Base-by-base conservation (phyloP, 495 filamentous ascomycete genomes). In the Tuber borchii region DNA sequence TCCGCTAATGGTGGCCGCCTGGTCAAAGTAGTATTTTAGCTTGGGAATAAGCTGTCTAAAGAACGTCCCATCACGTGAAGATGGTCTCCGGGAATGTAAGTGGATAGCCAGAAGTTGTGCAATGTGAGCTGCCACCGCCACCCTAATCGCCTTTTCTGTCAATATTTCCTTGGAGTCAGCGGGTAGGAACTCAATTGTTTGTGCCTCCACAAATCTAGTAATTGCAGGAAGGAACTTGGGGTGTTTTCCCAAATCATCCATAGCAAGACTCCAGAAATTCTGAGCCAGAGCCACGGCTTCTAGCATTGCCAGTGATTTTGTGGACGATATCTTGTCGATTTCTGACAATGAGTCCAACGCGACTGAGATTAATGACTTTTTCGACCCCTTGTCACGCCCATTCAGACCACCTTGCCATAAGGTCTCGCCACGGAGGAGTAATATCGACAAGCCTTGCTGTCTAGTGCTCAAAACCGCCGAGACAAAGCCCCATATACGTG, bases 381-480 rank as follows among this genome's bases (percentile, higher is more conserved):
- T 84, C 85, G 84, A 84, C 87, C 77, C 85, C 86, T 84, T 80
- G 70, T 80, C 78, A n/a, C 81, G 81, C 75, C 87, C 86, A 39
- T 80, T 83, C 44, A 89, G 87, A 1, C 84, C 84, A 1, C 90
- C 88, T 71, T 94, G 89, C 72, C 90, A 88, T 22, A 95, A 93
- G 0, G 92, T 93, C 76, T 90, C 90, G 39, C 95, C 95, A 6
- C 94, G 97, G 40, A 98, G 90, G 71, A 98, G 87, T 81, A 93
- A 95, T 69, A 97, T 93, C 0, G 95, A 90, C 85, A 99, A 91
- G 91, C 96, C 98, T 81, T 97, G 93, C 78, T 99, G 95, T 73
- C 93, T 90, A 81, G 92, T 94, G 80, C 93, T 92, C 70, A 98
- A 88, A 70, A 97, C 89, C n/a, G 90, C 90, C 42, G 95, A 91